Evolutionary conservation across 1,284 basidiomycete species (phyloP), one percentile per base, ranked within the genome.

Genomic region (Xerocomus minutiporus): DNA sequence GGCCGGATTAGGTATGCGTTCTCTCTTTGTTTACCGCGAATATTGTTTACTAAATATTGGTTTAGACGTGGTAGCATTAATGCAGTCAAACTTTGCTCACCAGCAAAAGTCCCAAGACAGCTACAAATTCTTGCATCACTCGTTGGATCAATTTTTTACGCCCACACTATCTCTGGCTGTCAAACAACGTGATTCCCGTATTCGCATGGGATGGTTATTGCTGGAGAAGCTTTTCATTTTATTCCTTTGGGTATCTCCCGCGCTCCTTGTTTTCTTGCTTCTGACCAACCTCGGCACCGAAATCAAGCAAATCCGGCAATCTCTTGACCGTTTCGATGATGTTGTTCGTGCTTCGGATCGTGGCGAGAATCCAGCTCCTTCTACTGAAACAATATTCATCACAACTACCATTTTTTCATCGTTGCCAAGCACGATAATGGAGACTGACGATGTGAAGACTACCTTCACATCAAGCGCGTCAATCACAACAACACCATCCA

Each of bases 101-200:
- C 63, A 69, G 13, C 57, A 58, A 45, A 61, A 63, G 61, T 48
- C 54, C 15, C 48, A 50, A 35, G 53, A 53, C 1, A 54, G 69
- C 20, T 70, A 69, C 54, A 74, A 71, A 57, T 66, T 86, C 8
- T 66, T 82, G 29, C 80, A 82, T 53, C 81, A 78, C 59, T 78
- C 78, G 5, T 60, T 83, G 60, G 72, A 76, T 43, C 77, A 77
- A 50, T 79, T 78, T 60, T 83, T 83, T 64, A 75, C 77, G 60
- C 81, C 84, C 4, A 71, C 71, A 26, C 62, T 86, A 25, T 73
- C 72, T 42, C 55, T 83, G 29, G 59, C 53, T 8, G 44, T 77
- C 17, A 62, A 64, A 46, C 69, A 62, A 25, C 52, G 50, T 34
- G 31, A 49, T 17, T 57, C 57, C 34, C 54, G 46, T 23, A 48